phyloP scores from a whole-genome alignment of 1,284 basidiomycete species.

The Pseudozyma tsukubaensis region DNA sequence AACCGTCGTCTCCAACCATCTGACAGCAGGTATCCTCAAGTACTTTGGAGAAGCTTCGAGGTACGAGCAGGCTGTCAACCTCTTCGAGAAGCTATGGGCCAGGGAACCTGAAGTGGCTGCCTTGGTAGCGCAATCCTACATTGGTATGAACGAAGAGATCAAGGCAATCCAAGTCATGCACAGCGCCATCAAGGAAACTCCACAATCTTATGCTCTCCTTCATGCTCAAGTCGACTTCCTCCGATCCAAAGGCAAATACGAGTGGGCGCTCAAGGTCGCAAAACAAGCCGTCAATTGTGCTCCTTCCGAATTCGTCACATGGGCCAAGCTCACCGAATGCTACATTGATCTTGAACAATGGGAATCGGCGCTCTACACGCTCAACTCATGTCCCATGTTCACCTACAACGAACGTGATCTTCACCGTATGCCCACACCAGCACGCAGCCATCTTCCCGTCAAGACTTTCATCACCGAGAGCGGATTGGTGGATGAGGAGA shows the following conservation, averaged over 20 bases:
- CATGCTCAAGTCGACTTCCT: constrained; percentile 96
- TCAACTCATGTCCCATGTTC: constrained; percentile 99
- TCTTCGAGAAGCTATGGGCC: constrained; percentile 89
- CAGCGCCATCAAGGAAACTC: constrained; percentile 82
- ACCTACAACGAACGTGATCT: constrained; percentile 96
- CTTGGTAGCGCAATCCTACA: constrained; percentile 86
- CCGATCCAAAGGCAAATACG: constrained; percentile 76
- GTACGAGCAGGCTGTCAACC: constrained; percentile 86
- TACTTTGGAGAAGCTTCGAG: constrained; percentile 94
- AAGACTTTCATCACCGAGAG: constrained; percentile 84
- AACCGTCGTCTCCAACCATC: constrained; percentile 95
- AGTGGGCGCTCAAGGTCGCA: constrained; percentile 92
- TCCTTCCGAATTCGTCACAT: constrained; percentile 96
- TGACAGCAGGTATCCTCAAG: constrained; percentile 93
- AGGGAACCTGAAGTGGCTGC: constrained; percentile 90
- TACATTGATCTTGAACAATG: constrained; percentile 91
- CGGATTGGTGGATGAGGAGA: constrained; percentile 73
- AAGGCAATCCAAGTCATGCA: constrained; percentile 96
- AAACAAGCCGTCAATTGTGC: constrained; percentile 94
- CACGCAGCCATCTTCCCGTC: constrained; percentile 86
- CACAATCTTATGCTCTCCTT: constrained; percentile 91
- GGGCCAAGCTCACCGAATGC: constrained; percentile 95
- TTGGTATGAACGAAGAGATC: constrained; percentile 98
- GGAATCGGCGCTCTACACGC: constrained; percentile 86
- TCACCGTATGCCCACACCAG: constrained; percentile 85